phyloP scores from a whole-genome alignment of 768 basidiomycete species.

The Solioccasus polychromus region DNA sequence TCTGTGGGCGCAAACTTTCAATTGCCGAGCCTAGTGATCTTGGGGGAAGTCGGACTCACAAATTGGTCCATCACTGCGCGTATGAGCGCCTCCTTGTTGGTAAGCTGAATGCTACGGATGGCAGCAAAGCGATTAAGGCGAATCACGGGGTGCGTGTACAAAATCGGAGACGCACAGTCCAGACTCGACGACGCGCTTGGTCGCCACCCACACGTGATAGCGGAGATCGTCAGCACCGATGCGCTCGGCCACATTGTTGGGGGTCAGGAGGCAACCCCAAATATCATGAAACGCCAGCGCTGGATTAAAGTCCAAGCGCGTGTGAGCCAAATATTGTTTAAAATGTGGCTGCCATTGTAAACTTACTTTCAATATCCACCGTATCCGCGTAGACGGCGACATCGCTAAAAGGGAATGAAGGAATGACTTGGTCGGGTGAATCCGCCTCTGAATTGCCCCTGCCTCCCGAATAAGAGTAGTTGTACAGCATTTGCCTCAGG shows the following conservation, averaged over 20 bases:
- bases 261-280: conserved; percentile 34
- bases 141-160: background rate
- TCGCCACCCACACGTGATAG: conserved; percentile 35
- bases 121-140: no score
- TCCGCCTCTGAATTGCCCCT: background rate
- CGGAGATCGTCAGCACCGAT: conserved; percentile 26
- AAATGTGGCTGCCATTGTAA: background rate
- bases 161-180: conserved; percentile 9
- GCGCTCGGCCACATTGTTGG: conserved; percentile 28
- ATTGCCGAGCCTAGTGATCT: background rate
- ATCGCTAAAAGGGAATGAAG: conserved; percentile 29
- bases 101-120: conserved; percentile 9
- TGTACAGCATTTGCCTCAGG: conserved; percentile 29
- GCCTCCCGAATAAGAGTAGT: conserved; percentile 8
- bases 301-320: conserved; percentile 4
- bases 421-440: conserved; percentile 31
- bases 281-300: conserved; percentile 34
- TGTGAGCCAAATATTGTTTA: background rate
- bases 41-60: conserved; percentile 24
- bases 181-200: conserved; percentile 29
- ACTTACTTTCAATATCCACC: conserved; percentile 43
- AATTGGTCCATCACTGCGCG: conserved; percentile 27
- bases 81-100: conserved; percentile 17
- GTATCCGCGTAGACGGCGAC: conserved; percentile 37
- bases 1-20: conserved; percentile 29